Evolutionary conservation across 805 yeast species (phyloP).

Genomic region (Millerozyma acaciae): DNA sequence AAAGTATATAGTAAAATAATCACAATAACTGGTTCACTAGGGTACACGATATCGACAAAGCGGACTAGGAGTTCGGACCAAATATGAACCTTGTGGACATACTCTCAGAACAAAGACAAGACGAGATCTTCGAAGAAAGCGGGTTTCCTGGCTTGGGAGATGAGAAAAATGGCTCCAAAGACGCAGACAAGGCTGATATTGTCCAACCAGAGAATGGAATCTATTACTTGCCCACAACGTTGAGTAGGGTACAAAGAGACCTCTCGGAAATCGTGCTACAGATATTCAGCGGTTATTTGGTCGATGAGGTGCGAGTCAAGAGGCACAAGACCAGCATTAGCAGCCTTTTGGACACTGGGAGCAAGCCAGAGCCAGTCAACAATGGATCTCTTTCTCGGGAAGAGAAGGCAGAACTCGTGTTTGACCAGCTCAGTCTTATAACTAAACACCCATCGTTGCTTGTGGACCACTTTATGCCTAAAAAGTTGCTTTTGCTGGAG

Average conservation of each 20-base stretch:
- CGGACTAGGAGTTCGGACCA: too few species aligned
- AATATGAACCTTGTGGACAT: slow-evolving; percentile 42
- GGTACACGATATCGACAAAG: too few species aligned
- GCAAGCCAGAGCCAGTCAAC: slow-evolving; percentile 8
- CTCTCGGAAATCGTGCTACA: slow-evolving; percentile 29
- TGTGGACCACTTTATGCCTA: slow-evolving; percentile 76
- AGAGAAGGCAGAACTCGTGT: slow-evolving; percentile 40
- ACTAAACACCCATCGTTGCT: slow-evolving; percentile 66
- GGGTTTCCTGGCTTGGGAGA: slow-evolving; percentile 1
- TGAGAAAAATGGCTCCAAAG: neutral
- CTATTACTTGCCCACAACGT: slow-evolving; percentile 31
- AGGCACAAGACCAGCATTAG: slow-evolving; percentile 33
- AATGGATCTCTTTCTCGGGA: slow-evolving; percentile 7
- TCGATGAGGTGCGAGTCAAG: slow-evolving; percentile 17
- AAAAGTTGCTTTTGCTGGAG: slow-evolving; percentile 62
- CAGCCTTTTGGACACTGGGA: slow-evolving; percentile 25
- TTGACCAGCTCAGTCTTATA: slow-evolving; percentile 46
- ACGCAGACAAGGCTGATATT: neutral
- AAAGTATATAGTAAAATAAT: too few species aligned
- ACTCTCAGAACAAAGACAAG: slow-evolving; percentile 32
- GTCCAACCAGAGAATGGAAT: slow-evolving; percentile 24
- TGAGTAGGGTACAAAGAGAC: slow-evolving; percentile 32
- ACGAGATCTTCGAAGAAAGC: slow-evolving; percentile 12
- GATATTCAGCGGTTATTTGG: slow-evolving; percentile 24
- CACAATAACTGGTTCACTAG: too few species aligned